Percentiles rank a stretch among this genome's conserved stretches.
phyloP scores from a whole-genome alignment of 768 basidiomycete genomes.

The Suillus cothurnatus region DNA sequence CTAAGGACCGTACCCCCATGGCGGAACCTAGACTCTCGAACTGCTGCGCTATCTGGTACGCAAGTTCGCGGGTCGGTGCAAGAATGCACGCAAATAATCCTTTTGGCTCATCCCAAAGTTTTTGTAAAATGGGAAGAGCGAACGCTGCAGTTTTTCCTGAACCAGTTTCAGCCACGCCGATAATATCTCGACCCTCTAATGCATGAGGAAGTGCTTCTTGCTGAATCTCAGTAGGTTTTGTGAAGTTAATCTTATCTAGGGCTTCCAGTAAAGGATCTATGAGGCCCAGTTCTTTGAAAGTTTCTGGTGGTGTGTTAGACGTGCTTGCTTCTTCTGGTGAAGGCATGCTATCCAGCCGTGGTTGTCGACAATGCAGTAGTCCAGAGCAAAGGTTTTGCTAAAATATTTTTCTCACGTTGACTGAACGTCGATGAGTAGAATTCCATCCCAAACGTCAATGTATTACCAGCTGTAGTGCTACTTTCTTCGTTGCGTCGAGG shows the following conservation, averaged over 20 bases:
- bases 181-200: slow-evolving; percentile 90
- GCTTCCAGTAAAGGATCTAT: slow-evolving; percentile 90
- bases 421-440: too few relatives aligned
- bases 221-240: slow-evolving; percentile 90
- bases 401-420: slow-evolving; percentile 12
- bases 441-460: not conserved
- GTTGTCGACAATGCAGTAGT: not conserved
- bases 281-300: slow-evolving; percentile 85
- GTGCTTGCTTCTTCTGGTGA: slow-evolving; percentile 63
- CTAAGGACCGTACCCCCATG: slow-evolving; percentile 89
- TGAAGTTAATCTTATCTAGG: slow-evolving; percentile 80
- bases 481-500: not conserved
- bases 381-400: not conserved
- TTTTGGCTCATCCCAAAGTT: slow-evolving; percentile 93
- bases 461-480: not conserved
- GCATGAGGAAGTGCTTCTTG: slow-evolving; percentile 83
- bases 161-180: slow-evolving; percentile 97
- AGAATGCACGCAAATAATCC: slow-evolving; percentile 92
- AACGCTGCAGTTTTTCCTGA: slow-evolving; percentile 99
- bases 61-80: slow-evolving; percentile 97
- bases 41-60: slow-evolving; percentile 97
- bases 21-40: slow-evolving; percentile 89
- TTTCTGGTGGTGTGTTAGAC: slow-evolving; percentile 40
- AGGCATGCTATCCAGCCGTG: slow-evolving; percentile 46
- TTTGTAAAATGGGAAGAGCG: slow-evolving; percentile 93